Evolutionary conservation across 192 early-diverging fungal genomes (phyloP), one percentile per base, ranked within the genome.

Genomic region (Coemansia sp.): DNA sequence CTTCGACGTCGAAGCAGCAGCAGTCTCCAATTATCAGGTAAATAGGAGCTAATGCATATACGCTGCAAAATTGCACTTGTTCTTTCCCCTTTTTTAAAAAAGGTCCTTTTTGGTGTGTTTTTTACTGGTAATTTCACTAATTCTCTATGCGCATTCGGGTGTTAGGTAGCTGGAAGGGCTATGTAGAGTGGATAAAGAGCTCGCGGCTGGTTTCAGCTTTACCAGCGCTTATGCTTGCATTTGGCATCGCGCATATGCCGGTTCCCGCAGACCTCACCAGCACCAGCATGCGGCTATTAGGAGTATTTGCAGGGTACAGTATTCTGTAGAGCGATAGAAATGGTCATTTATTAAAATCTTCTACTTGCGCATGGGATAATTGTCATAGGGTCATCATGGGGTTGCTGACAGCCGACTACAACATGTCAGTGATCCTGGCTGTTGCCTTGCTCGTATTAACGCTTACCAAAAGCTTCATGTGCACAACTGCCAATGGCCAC

Each of bases 401-500:
- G 3, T 45, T 86, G 14, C 60, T 86, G 31, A 78, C 80, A 0
- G 75, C 80, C 23, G 47, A 59, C 55, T 68, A 81, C 45, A 71
- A 80, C 44, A 75, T 82, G 52, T 83, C 86, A 2, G 60, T 81
- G 9, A 55, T 86, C 2, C 71, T 86, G 48, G 61, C 80, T 6
- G 66, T 70, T 0, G 84, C 82, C 19, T 55, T 88, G 40, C 70
- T 81, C 6, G 11, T 61, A n/a, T 61, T 88, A 52, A 82, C 83
- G 3, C 47, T 85, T 11, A 83, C 86, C 3, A 59, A 78, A 33
- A 84, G 81, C 51, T 85, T 85, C 43, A 78, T 79, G 64, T 88
- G 86, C 49, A 77, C 74, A 19, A 74, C 81, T 4, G 33, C 59
- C 3, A 81, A 78, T 42, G 81, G 83, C 2, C 44, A 42, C 12